Evolutionary conservation across 192 early-diverging fungal genomes (phyloP).

Genomic region (Coemansia sp.): DNA sequence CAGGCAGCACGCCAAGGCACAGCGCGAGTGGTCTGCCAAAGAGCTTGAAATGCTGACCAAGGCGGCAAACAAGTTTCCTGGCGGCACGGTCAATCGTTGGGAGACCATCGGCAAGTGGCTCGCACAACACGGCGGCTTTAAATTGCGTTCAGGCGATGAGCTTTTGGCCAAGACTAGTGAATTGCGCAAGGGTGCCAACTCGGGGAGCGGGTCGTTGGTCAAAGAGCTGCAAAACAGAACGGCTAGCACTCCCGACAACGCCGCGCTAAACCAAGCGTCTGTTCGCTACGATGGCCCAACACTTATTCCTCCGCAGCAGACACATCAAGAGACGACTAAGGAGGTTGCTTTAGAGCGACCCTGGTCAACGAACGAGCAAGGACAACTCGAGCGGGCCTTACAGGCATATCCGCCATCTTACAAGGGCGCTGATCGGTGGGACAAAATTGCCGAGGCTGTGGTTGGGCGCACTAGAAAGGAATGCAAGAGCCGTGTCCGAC

Average conservation of each 20-base stretch:
- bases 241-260: conserved; percentile 13
- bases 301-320: background rate
- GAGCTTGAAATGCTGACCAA: conserved; percentile 77
- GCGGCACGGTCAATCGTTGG: conserved; percentile 76
- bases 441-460: conserved; percentile 63
- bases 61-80: conserved; percentile 79
- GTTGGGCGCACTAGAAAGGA: conserved; percentile 66
- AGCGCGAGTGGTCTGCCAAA: conserved; percentile 67
- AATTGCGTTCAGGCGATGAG: conserved; percentile 65
- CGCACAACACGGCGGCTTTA: conserved; percentile 68
- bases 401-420: conserved; percentile 62
- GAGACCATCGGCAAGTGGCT: conserved; percentile 80
- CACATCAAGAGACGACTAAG: background rate
- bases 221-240: conserved; percentile 44
- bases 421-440: conserved; percentile 66
- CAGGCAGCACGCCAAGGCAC: conserved; percentile 1
- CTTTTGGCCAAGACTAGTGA: conserved; percentile 72
- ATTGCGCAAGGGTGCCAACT: conserved; percentile 63
- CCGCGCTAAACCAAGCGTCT: conserved; percentile 14
- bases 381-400: conserved; percentile 61
- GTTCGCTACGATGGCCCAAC: conserved; percentile 29
- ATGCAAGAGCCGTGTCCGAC: conserved; percentile 65
- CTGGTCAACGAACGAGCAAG: conserved; percentile 62
- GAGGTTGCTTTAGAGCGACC: conserved; percentile 22
- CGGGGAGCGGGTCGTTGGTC: conserved; percentile 42